These are phyloP conservation scores for Myriosclerotinia scirpicola DNA, from an alignment of 2,329 filamentous ascomycete species.

Conservation along the genomic window DNA sequence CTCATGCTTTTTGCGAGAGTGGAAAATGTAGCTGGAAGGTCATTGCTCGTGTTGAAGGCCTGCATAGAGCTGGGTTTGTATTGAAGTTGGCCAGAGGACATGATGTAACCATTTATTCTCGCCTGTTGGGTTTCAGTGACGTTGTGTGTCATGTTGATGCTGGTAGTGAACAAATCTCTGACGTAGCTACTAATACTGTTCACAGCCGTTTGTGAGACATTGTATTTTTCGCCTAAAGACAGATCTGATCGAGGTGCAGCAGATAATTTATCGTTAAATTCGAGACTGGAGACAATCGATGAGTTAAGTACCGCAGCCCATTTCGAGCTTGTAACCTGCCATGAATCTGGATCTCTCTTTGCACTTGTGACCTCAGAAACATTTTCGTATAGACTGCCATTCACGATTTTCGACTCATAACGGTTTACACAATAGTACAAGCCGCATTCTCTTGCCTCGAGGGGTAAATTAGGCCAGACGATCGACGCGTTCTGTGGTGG, in stretches of 20 bases:
- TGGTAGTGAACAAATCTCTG: neutral
- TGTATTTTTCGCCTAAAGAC: slow-evolving; percentile 5
- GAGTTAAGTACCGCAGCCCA: slow-evolving; percentile 14
- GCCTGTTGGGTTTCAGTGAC: slow-evolving; percentile 12
- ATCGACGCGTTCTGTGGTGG: slow-evolving; percentile 1
- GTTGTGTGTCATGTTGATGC: slow-evolving; percentile 6
- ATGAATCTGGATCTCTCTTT: slow-evolving; percentile 12
- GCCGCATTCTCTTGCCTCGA: slow-evolving; percentile 15
- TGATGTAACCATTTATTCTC: slow-evolving; percentile 17
- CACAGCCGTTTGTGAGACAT: slow-evolving; percentile 4
- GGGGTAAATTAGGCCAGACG: slow-evolving; percentile 2
- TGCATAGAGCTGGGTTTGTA: slow-evolving; percentile 16
- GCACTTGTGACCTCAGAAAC: slow-evolving; percentile 5
- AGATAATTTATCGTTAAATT: slow-evolving; percentile 7
- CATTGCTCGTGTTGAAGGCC: slow-evolving; percentile 6
- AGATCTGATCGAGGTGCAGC: slow-evolving; percentile 11
- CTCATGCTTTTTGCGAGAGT: slow-evolving; percentile 17
- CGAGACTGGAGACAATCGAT: slow-evolving; percentile 8
- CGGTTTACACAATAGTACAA: slow-evolving; percentile 11
- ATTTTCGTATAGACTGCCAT: neutral
- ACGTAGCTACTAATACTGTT: slow-evolving; percentile 11
- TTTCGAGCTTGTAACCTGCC: slow-evolving; percentile 11
- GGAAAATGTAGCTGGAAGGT: slow-evolving; percentile 9
- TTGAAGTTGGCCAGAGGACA: slow-evolving; percentile 4
- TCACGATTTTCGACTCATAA: neutral